Base-by-base conservation (phyloP, 805 yeast genomes). In the Wickerhamiella nectarea region DNA sequence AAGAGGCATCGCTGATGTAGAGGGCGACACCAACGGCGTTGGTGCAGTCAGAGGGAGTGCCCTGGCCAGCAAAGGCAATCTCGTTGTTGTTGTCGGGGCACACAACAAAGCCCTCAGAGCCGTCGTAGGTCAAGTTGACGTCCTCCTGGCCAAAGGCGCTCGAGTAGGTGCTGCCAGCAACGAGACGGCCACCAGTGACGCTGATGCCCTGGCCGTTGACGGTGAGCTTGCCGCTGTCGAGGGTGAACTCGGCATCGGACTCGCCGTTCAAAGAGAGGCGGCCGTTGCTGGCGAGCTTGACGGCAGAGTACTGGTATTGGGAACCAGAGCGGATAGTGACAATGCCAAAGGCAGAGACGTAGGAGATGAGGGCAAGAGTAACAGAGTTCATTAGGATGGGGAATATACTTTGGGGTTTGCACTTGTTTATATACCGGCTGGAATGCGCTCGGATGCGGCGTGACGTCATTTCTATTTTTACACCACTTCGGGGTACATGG, bases 191-290 rank as follows among this genome's bases (percentile, higher is more conserved):
- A 6, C 18, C 19, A 29, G 14, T n/a, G 9, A 36, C 8, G 34
- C 28, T 26, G 29, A 36, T 9, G 19, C 9, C 3, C 36, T 34
- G 12, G 24, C 36, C 36, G 22, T 34, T 18, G 12, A 18, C 20
- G 24, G 20, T 34, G 7, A 17, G 20, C 7, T 4, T 18, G n/a
- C 36, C 36, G 36, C 18, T n/a, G 19, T 4, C 15, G 11, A 36
- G 17, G 29, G 22, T 14, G 24, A 19, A n/a, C 15, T 11, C 18
- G 29, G 18, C n/a, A 7, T 37, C 40, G 22, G 34, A 14, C 40
- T 37, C 40, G 14, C 40, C 40, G 34, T 37, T 37, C 17, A 26
- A 11, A 34, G 40, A 37, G 40, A 37, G 34, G 34, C 21, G 40
- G 40, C 24, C 24, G 34, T 37, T 26, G 26, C 26, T 18, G 18